These are phyloP conservation scores for Leishmania arabica DNA, from an alignment of 208 protist genomes.

Conservation along the genomic window DNA sequence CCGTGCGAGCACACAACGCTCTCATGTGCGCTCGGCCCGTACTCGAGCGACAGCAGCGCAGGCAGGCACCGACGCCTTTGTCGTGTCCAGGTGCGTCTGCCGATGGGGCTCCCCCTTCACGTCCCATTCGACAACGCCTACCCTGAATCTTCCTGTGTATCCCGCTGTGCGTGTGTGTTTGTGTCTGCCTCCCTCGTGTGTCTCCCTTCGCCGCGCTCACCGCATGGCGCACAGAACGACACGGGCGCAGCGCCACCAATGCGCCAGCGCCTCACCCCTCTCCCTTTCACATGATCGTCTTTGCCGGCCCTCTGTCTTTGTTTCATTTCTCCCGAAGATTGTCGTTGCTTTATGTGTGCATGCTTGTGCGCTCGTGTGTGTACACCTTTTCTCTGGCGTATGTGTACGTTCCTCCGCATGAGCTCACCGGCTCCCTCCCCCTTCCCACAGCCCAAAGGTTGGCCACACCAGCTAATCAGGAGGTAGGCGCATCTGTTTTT, in stretches of 20 bases:
- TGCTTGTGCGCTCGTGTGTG: not conserved
- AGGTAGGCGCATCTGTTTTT: not conserved
- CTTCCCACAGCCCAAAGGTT: not conserved
- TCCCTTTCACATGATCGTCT: not conserved
- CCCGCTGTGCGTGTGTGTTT: not conserved
- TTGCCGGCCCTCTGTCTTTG: not conserved
- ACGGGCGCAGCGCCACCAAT: not conserved
- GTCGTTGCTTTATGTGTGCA: not conserved
- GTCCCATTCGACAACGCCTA: not conserved
- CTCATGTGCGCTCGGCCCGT: not conserved
- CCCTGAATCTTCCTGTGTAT: not conserved
- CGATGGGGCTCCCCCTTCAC: not conserved
- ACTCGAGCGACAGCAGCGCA: not conserved
- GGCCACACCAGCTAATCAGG: not conserved
- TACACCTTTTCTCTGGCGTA: not conserved
- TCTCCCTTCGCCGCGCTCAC: not conserved
- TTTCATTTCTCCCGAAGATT: not conserved
- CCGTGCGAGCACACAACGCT: not conserved
- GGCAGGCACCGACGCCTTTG: not conserved
- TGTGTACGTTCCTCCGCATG: not conserved
- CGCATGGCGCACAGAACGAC: not conserved
- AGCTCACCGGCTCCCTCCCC: not conserved
- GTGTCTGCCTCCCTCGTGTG: not conserved
- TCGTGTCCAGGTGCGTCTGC: not conserved
- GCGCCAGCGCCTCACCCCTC: not conserved